Evolutionary conservation across 306 rosid species (phyloP).

Genomic region (Glycyrrhiza uralensis): DNA sequence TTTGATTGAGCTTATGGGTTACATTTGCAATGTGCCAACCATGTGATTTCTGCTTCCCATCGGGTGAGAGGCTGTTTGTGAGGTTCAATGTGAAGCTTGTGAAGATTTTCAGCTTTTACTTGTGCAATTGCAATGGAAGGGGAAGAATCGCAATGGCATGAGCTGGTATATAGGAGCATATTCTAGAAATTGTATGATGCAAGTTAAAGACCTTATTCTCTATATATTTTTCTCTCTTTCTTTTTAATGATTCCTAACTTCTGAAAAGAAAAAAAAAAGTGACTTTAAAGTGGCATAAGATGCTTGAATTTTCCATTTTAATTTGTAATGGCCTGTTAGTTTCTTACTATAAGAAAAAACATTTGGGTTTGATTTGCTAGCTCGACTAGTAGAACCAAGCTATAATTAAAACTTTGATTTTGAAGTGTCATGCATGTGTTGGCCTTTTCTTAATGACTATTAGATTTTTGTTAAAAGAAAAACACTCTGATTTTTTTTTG

Average conservation of each 20-base stretch:
- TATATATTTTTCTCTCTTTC: not conserved
- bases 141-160: not conserved
- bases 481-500: constrained; percentile 12
- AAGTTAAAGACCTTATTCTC: not conserved
- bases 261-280: not conserved
- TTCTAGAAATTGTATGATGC: not conserved
- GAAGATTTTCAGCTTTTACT: not conserved
- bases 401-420: constrained; percentile 10
- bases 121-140: not conserved
- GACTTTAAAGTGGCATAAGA: not conserved
- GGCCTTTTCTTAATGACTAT: not conserved
- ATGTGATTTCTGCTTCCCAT: not conserved
- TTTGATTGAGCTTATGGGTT: not conserved
- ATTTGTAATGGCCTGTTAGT: not conserved
- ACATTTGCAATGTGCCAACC: no score
- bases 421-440: not conserved
- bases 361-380: not conserved
- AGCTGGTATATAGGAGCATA: not conserved
- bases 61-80: not conserved
- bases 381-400: not conserved
- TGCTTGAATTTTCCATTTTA: not conserved
- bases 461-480: not conserved
- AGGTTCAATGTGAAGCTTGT: constrained; percentile 10
- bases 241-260: constrained; percentile 10
- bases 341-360: not conserved